Evolutionary conservation across 108 stramenopile genomes (phyloP).

Genomic region (Phaeodactylum tricornutum): DNA sequence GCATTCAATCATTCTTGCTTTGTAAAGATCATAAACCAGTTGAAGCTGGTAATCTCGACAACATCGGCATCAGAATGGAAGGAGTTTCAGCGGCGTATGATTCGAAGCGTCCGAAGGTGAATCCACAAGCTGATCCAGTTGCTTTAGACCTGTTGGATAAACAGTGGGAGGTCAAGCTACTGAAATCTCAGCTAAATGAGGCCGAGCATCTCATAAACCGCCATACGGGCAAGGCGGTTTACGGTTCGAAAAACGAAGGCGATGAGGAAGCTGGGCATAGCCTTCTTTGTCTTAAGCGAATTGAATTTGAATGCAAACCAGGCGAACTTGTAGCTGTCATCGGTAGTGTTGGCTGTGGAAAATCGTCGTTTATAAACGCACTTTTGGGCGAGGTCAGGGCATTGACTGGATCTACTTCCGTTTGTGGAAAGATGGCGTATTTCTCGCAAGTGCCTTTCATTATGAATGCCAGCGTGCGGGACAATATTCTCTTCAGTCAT

Average conservation of each 20-base stretch:
- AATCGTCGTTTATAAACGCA: slow-evolving; percentile 79
- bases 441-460: slow-evolving; percentile 91
- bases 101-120: slow-evolving; percentile 17
- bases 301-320: slow-evolving; percentile 40
- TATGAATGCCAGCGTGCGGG: slow-evolving; percentile 86
- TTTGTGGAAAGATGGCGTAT: slow-evolving; percentile 48
- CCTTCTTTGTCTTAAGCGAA: slow-evolving; percentile 45
- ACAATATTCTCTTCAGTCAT: slow-evolving; percentile 93
- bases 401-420: slow-evolving; percentile 41
- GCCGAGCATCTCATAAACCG: no score
- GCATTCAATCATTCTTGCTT: slow-evolving; percentile 71
- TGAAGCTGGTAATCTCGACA: slow-evolving; percentile 24
- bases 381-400: slow-evolving; percentile 81
- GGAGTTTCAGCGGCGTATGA: slow-evolving; percentile 31
- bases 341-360: slow-evolving; percentile 87
- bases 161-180: slow-evolving; percentile 4
- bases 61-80: slow-evolving; percentile 26
- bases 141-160: no score
- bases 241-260: not conserved
- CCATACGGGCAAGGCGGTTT: not conserved
- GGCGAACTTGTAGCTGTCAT: slow-evolving; percentile 86
- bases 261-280: slow-evolving; percentile 13
- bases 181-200: not conserved
- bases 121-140: slow-evolving; percentile 1
- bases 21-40: slow-evolving; percentile 49